Percentiles rank a stretch among this genome's conserved stretches.
Evolutionary conservation across 805 yeast genomes (phyloP).

Genomic region (Cyberlindnera meyerae): DNA sequence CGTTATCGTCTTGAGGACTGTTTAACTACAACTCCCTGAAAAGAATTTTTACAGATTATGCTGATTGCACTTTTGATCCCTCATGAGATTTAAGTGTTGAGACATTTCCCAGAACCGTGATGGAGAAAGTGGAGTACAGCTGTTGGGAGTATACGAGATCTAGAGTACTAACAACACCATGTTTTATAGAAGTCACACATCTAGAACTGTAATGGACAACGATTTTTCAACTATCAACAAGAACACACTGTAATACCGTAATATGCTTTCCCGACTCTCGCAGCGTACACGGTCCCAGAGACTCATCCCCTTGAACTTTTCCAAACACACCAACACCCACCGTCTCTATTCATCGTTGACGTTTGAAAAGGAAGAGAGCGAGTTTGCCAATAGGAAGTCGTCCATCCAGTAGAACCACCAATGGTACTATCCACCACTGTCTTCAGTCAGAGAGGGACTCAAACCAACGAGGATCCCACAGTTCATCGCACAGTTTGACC

Average conservation of each 20-base stretch:
- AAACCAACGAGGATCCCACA: conserved; percentile 33
- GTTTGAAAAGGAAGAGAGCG: conserved; percentile 19
- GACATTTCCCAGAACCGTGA: background rate
- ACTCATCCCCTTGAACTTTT: background rate
- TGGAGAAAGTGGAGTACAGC: background rate
- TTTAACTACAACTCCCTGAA: conserved; percentile 29
- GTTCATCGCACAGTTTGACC: conserved; percentile 31
- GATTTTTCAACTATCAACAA: too few relatives aligned
- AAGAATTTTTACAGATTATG: conserved; percentile 15
- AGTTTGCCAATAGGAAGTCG: conserved; percentile 23
- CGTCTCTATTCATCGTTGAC: conserved; percentile 15
- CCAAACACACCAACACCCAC: too few relatives aligned
- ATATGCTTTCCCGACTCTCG: background rate
- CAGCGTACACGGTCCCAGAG: background rate
- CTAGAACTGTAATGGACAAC: background rate
- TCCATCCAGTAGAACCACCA: conserved; percentile 11
- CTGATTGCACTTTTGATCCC: too few relatives aligned
- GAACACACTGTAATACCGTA: too few relatives aligned
- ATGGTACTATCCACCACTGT: conserved; percentile 24
- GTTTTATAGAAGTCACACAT: background rate
- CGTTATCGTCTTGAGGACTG: conserved; percentile 33
- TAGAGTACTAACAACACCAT: background rate
- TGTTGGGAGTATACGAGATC: too few relatives aligned
- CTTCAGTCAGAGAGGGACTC: conserved; percentile 10
- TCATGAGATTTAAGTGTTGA: background rate